Base-by-base conservation (phyloP, 352 stramenopile species). In the Pythium grandisporangium region DNA sequence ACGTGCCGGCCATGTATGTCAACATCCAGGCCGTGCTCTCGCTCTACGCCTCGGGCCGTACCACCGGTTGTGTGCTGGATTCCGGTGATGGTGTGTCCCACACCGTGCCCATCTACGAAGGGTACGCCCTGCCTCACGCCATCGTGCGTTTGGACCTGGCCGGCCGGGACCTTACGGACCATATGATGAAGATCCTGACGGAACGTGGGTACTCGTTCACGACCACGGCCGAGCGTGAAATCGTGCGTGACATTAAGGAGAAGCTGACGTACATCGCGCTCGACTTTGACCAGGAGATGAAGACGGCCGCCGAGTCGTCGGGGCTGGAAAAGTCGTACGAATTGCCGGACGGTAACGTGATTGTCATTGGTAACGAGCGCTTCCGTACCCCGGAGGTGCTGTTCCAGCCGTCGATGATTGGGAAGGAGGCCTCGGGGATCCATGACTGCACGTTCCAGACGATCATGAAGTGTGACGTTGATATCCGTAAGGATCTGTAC, bases 391-490 rank as follows among this genome's bases (percentile, higher is more conserved):
- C 95, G 0, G 95, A 99, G 50, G 82, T 94, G 30, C 70, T 99
- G 6, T 99, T 99, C 62, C 82, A 98, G 51, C 96, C 96, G 14
- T 90, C 72, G 22, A 61, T 99, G 29, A 93, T 99, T 57, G 96
- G 97, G 44, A 87, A 96, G n/a, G 96, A 99, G 66, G 88, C 93
- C 60, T 62, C 70, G 2, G 95, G 95, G 7, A 77, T 98, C 37
- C 90, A 91, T 38, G 94, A 99, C 61, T 96, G 98, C 73, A 71
- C 99, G 5, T 97, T 99, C 46, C 90, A 98, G 45, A 98, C 96
- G 73, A 98, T 98, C 66, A 93, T 96, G 72, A 96, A 97, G 58
- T 94, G 93, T n/a, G 83, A 91, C 30, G 87, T 93, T 16, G 96
- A 99, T 62, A 71, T 96, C 29, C 81, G 95, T 39, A 74, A 75